phyloP scores from a whole-genome alignment of 164 flowering plant genomes.

The Stephania japonica region DNA sequence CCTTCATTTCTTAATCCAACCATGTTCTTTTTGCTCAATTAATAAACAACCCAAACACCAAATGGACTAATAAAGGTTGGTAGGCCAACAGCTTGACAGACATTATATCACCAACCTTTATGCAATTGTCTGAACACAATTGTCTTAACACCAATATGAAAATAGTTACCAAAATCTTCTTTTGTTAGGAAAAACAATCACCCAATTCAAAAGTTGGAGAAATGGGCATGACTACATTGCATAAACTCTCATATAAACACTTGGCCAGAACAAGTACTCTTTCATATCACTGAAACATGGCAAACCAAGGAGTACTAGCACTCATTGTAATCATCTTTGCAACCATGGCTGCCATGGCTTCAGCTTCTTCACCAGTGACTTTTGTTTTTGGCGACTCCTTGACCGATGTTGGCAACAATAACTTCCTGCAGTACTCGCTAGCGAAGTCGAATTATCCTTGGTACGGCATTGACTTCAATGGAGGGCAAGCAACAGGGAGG shows the following conservation, averaged over 20 bases:
- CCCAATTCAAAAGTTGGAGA: slow-evolving; percentile 15
- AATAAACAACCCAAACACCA: background rate
- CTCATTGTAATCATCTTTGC: background rate
- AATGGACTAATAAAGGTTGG: background rate
- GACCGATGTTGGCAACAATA: slow-evolving; percentile 84
- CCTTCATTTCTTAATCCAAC: background rate
- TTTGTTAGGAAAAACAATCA: slow-evolving; percentile 4
- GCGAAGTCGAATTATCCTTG: slow-evolving; percentile 62
- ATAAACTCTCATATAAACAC: slow-evolving; percentile 3
- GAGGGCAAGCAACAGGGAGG: slow-evolving; percentile 62
- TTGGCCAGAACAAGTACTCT: background rate
- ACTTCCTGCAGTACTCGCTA: slow-evolving; percentile 48
- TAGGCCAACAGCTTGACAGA: slow-evolving; percentile 13
- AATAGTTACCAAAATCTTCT: slow-evolving; percentile 1
- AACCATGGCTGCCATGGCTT: slow-evolving; percentile 4
- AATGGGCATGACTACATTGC: slow-evolving; percentile 9
- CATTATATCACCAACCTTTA: slow-evolving; percentile 1
- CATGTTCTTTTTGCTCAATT: background rate
- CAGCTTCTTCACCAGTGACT: slow-evolving; percentile 33
- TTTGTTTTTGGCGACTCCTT: slow-evolving; percentile 73
- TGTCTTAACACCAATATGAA: background rate
- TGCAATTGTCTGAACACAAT: slow-evolving; percentile 1
- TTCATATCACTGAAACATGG: slow-evolving; percentile 9
- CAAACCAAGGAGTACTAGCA: slow-evolving; percentile 2
- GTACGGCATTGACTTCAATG: slow-evolving; percentile 60